Evolutionary conservation across 257 asterid species (phyloP), one percentile per base, ranked within the genome.

Genomic region (Petunia axillaris): DNA sequence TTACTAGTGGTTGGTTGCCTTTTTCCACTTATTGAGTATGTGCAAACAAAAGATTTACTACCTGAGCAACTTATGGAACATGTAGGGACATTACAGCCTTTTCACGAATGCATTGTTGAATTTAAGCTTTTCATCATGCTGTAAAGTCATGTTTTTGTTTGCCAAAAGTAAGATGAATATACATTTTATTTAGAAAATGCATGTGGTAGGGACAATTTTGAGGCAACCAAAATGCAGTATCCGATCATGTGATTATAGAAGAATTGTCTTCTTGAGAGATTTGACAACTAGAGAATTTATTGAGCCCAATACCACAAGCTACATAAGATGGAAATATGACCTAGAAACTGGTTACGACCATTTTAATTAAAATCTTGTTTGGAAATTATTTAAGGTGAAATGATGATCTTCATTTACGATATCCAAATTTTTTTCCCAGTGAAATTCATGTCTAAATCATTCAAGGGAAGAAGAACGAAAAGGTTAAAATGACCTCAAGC

Each of bases 201-300:
- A 35, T 35, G 60, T 71, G 77, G 44, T 71, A 71, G 77, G 77
- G 77, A 5, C 59, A 71, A 65, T 16, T 25, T 44, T 46, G 59
- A 46, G 76, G 39, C 57, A 70, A 46, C 40, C 16, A 70, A 70
- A 48, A 48, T 71, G 35, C 59, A 50, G 54, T 48, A 5, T 71
- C 44, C 6, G 5, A 38, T 71, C 13, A 10, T 35, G 77, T 50
- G 59, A 70, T 46, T 8, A 46, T 70, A 25, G 25, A 16, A 70
- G 16, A 66, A 36, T 43, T 68, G 76, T 68, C 76, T 68, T 4
- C 60, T 54, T 14, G 60, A 54, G 60, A 85, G 83, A 63, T 46
- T 25, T 70, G 81, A 62, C 35, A 64, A 54, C 63, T 80, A 64
- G 37, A 43, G 43, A 64, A 39, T 40, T 38, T 39, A 71, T 15